Conservation (phyloP, 257 asterid genomes). For the Solanum medicagineum region DNA sequence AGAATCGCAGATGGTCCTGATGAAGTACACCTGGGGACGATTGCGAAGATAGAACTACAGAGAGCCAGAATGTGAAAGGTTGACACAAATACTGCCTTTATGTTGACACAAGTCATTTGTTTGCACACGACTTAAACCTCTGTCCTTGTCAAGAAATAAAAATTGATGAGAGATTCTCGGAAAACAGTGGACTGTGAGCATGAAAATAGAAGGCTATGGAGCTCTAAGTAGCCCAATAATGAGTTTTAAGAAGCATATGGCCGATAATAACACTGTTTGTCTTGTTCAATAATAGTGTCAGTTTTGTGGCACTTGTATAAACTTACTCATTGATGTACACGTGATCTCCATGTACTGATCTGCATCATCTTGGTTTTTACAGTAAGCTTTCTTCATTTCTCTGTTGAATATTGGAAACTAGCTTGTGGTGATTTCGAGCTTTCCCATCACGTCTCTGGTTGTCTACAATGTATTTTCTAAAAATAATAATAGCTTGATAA, state of each 20-base stretch:
- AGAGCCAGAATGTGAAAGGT: conserved; percentile 57
- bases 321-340: conserved; percentile 5
- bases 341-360: background rate
- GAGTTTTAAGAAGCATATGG: conserved; percentile 9
- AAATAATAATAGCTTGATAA: too few relatives aligned
- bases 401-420: background rate
- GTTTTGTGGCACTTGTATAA: background rate
- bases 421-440: background rate
- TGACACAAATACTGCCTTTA: background rate
- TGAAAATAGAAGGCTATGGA: background rate
- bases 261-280: conserved; percentile 9
- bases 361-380: background rate
- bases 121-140: background rate
- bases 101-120: background rate
- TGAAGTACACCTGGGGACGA: conserved; percentile 88
- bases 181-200: background rate
- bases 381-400: background rate
- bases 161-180: background rate
- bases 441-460: background rate
- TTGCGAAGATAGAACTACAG: conserved; percentile 67
- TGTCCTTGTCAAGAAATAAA: background rate
- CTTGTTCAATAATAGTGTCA: conserved; percentile 8
- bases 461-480: too few relatives aligned
- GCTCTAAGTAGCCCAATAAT: background rate
- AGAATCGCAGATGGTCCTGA: conserved; percentile 96